Base-by-base conservation (phyloP, 345 rosid genomes). In the Anacardium occidentale region DNA sequence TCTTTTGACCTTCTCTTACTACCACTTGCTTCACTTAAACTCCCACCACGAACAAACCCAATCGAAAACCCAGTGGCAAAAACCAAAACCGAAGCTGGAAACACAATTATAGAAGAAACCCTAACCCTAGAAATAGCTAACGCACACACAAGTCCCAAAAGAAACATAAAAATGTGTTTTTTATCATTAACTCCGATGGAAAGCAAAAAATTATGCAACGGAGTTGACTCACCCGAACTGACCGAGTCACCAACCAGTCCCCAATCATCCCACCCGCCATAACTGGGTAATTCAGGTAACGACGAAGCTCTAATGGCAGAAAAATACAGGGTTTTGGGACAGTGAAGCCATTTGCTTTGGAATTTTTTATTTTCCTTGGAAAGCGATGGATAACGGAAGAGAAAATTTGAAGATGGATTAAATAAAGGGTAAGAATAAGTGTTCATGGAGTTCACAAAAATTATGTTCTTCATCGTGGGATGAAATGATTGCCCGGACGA, bases 231-330 rank as follows among this genome's bases (percentile, higher is more conserved):
- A 66, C 82, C 88, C 3, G 80, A 75, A 73, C 53, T 26, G 50
- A 29, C 50, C 40, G 78, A 51, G 68, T 75, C 84, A 29, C 75
- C 80, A 50, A 29, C 75, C 64, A 71, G 79, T 37, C 65, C 75
- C 57, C 72, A 21, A 54, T 84, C 88, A 45, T 83, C 88, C 94
- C 94, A 90, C 3, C 94, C 94, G 40, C 88, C 85, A 50, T 66
- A 89, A 79, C 40, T 62, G 54, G 63, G 50, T 3, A 77, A 52
- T 11, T 60, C 64, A 9, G 68, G 42, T 1, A 75, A 40, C n/a
- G 73, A 26, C 34, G 66, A 66, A 58, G 84, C 76, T 56, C 32
- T 66, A 48, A 74, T 29, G 17, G 66, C 21, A 53, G 77, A 59
- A 62, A 69, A 47, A 37, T 14, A 62, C 6, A 75, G 47, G 53